A percentile compares a stretch with the other conserved stretches of the same genome.
These are phyloP conservation scores for Plicaturopsis crispa DNA, from an alignment of 768 basidiomycete species.

Conservation along the genomic window DNA sequence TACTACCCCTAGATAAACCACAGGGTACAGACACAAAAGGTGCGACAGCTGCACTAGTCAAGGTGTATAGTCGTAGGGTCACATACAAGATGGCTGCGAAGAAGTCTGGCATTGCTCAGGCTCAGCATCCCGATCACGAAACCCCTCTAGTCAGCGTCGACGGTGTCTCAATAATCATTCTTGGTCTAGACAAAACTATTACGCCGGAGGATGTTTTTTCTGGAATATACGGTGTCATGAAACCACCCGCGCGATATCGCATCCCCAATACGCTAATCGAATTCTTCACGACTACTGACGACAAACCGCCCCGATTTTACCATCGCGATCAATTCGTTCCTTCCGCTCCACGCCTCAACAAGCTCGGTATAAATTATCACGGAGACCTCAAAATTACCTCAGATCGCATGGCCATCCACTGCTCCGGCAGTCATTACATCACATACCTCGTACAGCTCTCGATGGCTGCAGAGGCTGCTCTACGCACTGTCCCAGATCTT, in stretches of 20 bases:
- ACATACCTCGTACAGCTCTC: slow-evolving; percentile 8
- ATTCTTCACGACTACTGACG: slow-evolving; percentile 9
- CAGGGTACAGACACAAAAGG: slow-evolving; percentile 6
- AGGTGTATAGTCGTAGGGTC: slow-evolving; percentile 10
- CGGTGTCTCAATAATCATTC: slow-evolving; percentile 11
- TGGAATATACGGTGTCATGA: slow-evolving; percentile 10
- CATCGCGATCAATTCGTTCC: slow-evolving; percentile 11
- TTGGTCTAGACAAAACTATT: slow-evolving; percentile 10
- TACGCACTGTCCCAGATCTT: slow-evolving; percentile 9
- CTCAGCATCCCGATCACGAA: slow-evolving; percentile 8
- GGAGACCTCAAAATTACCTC: slow-evolving; percentile 8
- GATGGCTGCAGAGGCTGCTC: slow-evolving; percentile 8
- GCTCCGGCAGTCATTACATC: slow-evolving; percentile 6
- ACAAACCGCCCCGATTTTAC: slow-evolving; percentile 9
- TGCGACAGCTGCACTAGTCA: slow-evolving; percentile 9
- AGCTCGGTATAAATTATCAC: slow-evolving; percentile 11
- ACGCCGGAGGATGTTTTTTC: slow-evolving; percentile 9
- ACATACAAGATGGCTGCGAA: slow-evolving; percentile 11
- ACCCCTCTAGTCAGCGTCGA: slow-evolving; percentile 6
- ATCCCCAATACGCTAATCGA: slow-evolving; percentile 10
- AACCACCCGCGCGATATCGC: slow-evolving; percentile 7
- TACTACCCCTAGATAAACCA: neutral
- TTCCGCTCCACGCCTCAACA: slow-evolving; percentile 2
- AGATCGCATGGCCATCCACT: slow-evolving; percentile 4
- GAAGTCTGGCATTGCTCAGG: slow-evolving; percentile 4